A percentile compares a stretch with the other conserved stretches of the same genome.
These are phyloP conservation scores for Trifolium repens DNA, from an alignment of 306 rosid species.

Conservation along the genomic window DNA sequence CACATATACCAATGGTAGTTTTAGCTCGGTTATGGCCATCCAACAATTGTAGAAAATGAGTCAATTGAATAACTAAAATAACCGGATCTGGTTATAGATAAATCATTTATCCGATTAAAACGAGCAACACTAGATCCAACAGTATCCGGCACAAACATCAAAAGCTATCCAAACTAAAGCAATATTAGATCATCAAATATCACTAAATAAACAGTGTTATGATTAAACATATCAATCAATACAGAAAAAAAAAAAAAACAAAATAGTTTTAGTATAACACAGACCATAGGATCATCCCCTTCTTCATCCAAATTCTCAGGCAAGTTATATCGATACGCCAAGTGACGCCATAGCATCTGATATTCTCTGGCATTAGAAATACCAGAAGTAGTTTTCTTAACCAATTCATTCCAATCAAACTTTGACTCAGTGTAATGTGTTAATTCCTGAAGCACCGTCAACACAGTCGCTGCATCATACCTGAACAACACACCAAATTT, in stretches of 20 bases:
- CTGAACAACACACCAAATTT: conserved; percentile 40
- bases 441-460: conserved; percentile 77
- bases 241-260: not conserved
- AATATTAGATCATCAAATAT: not conserved
- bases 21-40: not conserved
- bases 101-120: too few relatives aligned
- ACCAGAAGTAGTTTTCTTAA: conserved; percentile 72
- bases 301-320: conserved; percentile 47
- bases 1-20: not conserved
- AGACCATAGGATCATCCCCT: conserved; percentile 63
- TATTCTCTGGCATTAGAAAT: conserved; percentile 81
- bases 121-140: not conserved
- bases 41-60: too few relatives aligned
- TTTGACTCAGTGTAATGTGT: conserved; percentile 49
- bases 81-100: too few relatives aligned
- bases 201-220: not conserved
- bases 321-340: conserved; percentile 69
- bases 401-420: conserved; percentile 82
- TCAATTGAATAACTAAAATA: too few relatives aligned
- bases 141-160: not conserved
- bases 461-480: conserved; percentile 59
- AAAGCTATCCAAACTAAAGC: not conserved
- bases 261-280: not conserved
- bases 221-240: not conserved
- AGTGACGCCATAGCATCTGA: conserved; percentile 94